Conservation (phyloP, 768 basidiomycete genomes). For the Auriscalpium microsporum region DNA sequence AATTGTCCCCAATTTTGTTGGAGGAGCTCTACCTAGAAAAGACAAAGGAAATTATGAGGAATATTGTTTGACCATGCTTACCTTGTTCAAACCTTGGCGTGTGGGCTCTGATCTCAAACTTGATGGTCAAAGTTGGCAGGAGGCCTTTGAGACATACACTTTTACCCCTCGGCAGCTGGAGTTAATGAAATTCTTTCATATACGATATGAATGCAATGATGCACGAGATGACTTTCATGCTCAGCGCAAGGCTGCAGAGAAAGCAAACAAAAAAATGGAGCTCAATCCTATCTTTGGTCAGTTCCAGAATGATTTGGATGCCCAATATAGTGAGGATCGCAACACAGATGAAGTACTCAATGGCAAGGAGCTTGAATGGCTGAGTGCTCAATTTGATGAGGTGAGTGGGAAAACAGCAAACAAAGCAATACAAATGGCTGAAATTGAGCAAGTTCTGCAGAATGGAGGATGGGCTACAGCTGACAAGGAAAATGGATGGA, state of each 20-base stretch:
- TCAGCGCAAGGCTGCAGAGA: not conserved
- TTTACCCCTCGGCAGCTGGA: slow-evolving; percentile 14
- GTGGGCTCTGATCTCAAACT: slow-evolving; percentile 1
- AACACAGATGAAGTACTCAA: too few species aligned
- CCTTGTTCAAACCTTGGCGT: slow-evolving; percentile 10
- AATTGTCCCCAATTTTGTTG: slow-evolving; percentile 23
- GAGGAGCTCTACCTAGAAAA: slow-evolving; percentile 20
- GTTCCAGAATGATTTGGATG: not conserved
- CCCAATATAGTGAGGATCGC: not conserved
- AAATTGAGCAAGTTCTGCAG: too few species aligned
- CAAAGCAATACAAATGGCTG: too few species aligned
- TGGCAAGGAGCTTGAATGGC: too few species aligned
- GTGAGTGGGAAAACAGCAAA: too few species aligned
- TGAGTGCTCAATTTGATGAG: too few species aligned
- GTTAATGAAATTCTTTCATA: slow-evolving; percentile 24
- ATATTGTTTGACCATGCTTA: slow-evolving; percentile 13
- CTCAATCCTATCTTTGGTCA: not conserved
- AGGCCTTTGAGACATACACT: slow-evolving; percentile 11
- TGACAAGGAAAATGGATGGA: too few species aligned
- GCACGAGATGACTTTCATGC: slow-evolving; percentile 25
- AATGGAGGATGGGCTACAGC: too few species aligned
- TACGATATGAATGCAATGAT: slow-evolving; percentile 30
- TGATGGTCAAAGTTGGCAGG: slow-evolving; percentile 17
- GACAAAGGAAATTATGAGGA: slow-evolving; percentile 18
- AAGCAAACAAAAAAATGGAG: not conserved